phyloP scores from a whole-genome alignment of 106 monocot species.

The Narthecium ossifragum region DNA sequence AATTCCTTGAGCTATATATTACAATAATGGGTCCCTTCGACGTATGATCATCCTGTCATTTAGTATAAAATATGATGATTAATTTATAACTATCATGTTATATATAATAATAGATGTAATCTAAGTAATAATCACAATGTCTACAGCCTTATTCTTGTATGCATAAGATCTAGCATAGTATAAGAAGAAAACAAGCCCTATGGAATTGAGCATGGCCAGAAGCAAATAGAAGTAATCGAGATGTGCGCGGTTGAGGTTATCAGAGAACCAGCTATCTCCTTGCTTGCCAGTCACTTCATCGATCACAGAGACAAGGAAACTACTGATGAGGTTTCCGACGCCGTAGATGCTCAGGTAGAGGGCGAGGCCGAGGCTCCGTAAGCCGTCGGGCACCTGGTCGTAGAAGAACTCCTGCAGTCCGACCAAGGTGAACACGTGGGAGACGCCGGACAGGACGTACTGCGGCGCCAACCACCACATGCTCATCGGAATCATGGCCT shows the following conservation, averaged over 20 bases:
- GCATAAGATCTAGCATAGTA: constrained; percentile 25
- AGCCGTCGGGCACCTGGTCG: constrained; percentile 40
- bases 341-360: constrained; percentile 44
- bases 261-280: constrained; percentile 47
- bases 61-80: no score
- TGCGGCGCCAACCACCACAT: constrained; percentile 61
- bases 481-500: constrained; percentile 43
- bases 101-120: no score
- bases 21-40: no score
- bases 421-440: constrained; percentile 37
- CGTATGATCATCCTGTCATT: no score
- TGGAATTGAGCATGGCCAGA: constrained; percentile 32
- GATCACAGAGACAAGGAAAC: constrained; percentile 32
- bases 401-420: constrained; percentile 60
- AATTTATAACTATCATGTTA: no score
- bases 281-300: constrained; percentile 17
- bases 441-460: constrained; percentile 33
- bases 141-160: constrained; percentile 25
- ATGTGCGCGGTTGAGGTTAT: constrained; percentile 47
- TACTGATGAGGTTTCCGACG: constrained; percentile 41
- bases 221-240: constrained; percentile 63
- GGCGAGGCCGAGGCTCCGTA: constrained; percentile 50
- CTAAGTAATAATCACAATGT: no score
- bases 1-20: no score
- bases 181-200: constrained; percentile 22